Evolutionary conservation across 176 grass and related monocot genomes (phyloP), one percentile per base, ranked within the genome.

Genomic region (Paspalum notatum): DNA sequence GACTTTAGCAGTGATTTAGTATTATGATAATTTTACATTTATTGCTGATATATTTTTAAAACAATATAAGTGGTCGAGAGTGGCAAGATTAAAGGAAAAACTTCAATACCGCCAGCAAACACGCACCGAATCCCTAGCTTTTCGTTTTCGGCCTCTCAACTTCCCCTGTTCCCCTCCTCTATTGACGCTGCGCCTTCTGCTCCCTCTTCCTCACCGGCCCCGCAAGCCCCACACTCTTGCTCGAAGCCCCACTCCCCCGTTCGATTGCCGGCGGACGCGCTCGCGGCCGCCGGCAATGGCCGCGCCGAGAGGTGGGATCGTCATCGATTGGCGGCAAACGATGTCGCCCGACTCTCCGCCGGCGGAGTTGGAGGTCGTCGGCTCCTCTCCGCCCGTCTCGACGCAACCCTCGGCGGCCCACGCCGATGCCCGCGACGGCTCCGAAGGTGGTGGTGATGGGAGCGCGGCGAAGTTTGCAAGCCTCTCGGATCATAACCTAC

Each of bases 231-330:
- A 32, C 32, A 32, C 32, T 32, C 32, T 3, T 32, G 32, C 32
- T 32, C 32, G 44, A 49, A 66, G 83, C 79, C 47, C 81, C 86
- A 66, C 64, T 27, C 52, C 40, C 25, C 26, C 24, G 26, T 68
- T 73, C 20, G 79, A 77, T 74, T 14, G 60, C 52, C 62, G 32
- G 32, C 32, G 32, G 32, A 32, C 32, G 32, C 32, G 32, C 32
- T 32, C 32, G 32, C 32, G 2, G 32, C 32, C 32, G 32, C 32
- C 80, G 16, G 68, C 61, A 16, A 62, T 62, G 47, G 41, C 46
- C 18, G 61, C 32, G 70, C 8, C 20, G 24, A 27, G 15, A 20
- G 47, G 54, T 18, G 21, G 13, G 26, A 65, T 89, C 50, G 0
- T 2, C 55, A 64, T 85, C 71, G 82, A 80, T 41, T 61, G 69